Base-by-base conservation (phyloP, 75 land plant species). In the Adiantum capillusveneris region DNA sequence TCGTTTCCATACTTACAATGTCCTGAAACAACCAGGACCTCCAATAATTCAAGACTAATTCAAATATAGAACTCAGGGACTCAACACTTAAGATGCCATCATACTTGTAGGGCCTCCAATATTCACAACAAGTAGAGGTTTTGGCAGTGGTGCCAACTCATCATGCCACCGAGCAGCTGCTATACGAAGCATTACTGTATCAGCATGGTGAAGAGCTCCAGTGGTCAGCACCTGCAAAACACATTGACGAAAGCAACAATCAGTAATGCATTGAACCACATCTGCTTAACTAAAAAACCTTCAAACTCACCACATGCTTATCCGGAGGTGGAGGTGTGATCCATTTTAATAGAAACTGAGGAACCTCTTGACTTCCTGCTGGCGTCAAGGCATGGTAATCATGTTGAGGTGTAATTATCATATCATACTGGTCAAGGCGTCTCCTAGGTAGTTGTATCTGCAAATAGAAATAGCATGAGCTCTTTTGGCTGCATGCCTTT, bases 371-470 rank as follows among this genome's bases (percentile, higher is more conserved):
- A 26, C 75, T 83, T 30, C 83, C 98, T n/a, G 69, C 61, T 43
- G 96, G 84, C 36, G 85, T 86, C 75, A 94, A 74, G 24, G 96
- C 73, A 67, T 89, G 81, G 56, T 79, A 94, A 68, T 94, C 98
- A 72, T 94, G 98, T 22, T 68, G 73, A 42, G 98, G 98, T 0
- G 98, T 84, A 0, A 94, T 71, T 53, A 94, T 83, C 77, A 89
- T 58, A 62, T 94, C 98, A 73, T 90, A 94, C 46, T 86, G 74
- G 50, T 90, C 69, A 27, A 94, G 65, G 27, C 44, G 54, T 14
- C 65, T 44, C 63, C 98, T 87, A 14, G 96, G 96, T 70, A 90
- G 98, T 69, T 89, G 98, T 62, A 94, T 89, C 98, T 89, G 83
- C 13, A 60, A 36, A 74, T 25, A 49, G 25, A 54, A 29, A 54